Conservation (phyloP, 352 stramenopile species). For the Vaucheria bursata region DNA sequence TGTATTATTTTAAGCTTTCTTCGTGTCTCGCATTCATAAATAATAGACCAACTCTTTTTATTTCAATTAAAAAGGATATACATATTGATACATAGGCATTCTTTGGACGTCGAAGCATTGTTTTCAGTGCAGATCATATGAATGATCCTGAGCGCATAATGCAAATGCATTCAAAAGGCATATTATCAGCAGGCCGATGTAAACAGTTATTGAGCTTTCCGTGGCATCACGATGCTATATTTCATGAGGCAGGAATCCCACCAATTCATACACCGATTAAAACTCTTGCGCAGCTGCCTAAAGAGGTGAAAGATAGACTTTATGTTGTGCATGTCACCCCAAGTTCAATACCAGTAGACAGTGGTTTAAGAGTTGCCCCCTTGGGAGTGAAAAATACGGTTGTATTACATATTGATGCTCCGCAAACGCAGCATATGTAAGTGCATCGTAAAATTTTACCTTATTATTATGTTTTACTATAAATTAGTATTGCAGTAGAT, state of each 20-base stretch:
- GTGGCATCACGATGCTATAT: conserved; percentile 80
- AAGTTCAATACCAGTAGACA: conserved; percentile 63
- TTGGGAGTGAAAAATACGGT: conserved; percentile 76
- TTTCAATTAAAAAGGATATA: too few species aligned
- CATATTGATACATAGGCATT: too few species aligned
- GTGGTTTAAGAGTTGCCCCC: conserved; percentile 70
- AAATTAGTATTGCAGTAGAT: too few species aligned
- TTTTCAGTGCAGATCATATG: conserved; percentile 88
- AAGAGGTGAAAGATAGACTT: conserved; percentile 73
- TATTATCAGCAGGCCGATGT: conserved; percentile 68
- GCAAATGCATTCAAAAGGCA: conserved; percentile 64
- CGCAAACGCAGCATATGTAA: conserved; percentile 53
- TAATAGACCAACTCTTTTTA: too few species aligned
- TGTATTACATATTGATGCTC: conserved; percentile 62
- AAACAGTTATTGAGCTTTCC: conserved; percentile 84
- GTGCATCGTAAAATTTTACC: too few species aligned
- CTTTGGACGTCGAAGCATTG: conserved; percentile 83
- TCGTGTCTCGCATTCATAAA: too few species aligned
- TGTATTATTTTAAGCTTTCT: too few species aligned
- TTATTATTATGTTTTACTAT: too few species aligned
- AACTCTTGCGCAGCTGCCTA: conserved; percentile 69
- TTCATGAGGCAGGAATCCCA: conserved; percentile 84
- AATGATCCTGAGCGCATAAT: conserved; percentile 83
- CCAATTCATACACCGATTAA: conserved; percentile 89
- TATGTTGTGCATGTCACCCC: conserved; percentile 87